Conservation (phyloP, 108 stramenopile genomes). For the Stephanodiscus triporus region DNA sequence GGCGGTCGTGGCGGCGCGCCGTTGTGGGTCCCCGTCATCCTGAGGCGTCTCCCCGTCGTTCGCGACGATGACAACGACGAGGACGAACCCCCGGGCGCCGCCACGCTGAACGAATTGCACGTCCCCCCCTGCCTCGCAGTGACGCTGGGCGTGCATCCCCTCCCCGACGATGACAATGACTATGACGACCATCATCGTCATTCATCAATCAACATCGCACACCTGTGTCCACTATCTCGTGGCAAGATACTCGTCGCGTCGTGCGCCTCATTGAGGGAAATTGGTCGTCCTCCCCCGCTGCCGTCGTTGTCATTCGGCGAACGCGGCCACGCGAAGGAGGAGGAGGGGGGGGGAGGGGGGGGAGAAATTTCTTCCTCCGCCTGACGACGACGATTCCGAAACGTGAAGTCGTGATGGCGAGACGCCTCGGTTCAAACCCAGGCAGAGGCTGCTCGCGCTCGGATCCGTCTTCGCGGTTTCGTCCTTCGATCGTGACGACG, state of each 20-base stretch:
- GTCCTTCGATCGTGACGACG: not conserved
- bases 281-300: conserved; percentile 39
- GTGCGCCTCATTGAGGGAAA: conserved; percentile 36
- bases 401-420: too few species aligned
- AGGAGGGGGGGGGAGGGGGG: conserved; percentile 1
- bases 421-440: conserved; percentile 28
- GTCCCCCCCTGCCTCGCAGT: conserved; percentile 46
- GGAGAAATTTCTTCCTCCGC: conserved; percentile 38
- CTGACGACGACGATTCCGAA: not conserved
- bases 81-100: not conserved
- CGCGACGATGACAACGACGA: not conserved
- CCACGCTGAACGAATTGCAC: conserved; percentile 22
- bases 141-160: conserved; percentile 38
- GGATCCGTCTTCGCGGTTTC: conserved; percentile 43
- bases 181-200: conserved; percentile 9
- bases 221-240: conserved; percentile 1
- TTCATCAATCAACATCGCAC: too few species aligned
- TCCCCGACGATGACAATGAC: not conserved
- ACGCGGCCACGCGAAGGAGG: too few species aligned
- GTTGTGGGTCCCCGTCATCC: conserved; percentile 2
- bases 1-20: not conserved
- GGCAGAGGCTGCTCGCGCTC: conserved; percentile 37
- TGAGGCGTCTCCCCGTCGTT: not conserved
- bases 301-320: too few species aligned
- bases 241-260: too few species aligned